Conservation (phyloP, 805 yeast genomes). For the Groenewaldozyma salmanticensis region DNA sequence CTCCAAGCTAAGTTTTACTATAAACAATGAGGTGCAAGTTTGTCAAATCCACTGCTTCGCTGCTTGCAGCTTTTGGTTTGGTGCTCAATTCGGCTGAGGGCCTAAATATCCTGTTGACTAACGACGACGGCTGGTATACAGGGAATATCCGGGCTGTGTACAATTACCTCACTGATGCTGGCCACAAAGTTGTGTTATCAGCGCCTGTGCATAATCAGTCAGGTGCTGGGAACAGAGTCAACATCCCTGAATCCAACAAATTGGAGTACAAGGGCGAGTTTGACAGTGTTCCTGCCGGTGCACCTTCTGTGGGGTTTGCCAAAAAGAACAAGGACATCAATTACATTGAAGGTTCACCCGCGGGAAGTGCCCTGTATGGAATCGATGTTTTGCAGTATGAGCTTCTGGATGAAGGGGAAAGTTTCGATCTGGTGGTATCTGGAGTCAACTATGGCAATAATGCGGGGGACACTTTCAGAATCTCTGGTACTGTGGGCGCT, state of each 20-base stretch:
- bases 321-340: constrained; percentile 28
- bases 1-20: no score
- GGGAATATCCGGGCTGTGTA: constrained; percentile 49
- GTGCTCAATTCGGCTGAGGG: not conserved
- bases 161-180: constrained; percentile 37
- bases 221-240: constrained; percentile 48
- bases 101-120: constrained; percentile 37
- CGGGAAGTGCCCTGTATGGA: constrained; percentile 35
- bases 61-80: no score
- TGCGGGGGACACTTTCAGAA: constrained; percentile 31
- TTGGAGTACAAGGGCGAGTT: constrained; percentile 37
- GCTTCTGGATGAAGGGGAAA: constrained; percentile 26
- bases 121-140: constrained; percentile 50
- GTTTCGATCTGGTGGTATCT: constrained; percentile 36
- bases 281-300: constrained; percentile 35
- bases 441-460: constrained; percentile 41
- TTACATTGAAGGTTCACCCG: constrained; percentile 41
- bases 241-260: constrained; percentile 27
- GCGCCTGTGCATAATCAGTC: constrained; percentile 45
- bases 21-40: no score
- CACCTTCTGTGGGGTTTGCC: constrained; percentile 42
- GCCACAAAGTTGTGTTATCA: constrained; percentile 39
- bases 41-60: no score
- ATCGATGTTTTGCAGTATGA: constrained; percentile 35
- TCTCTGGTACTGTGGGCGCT: constrained; percentile 37